phyloP scores from a whole-genome alignment of 148 eudicot species.

The Diospyros kaki region DNA sequence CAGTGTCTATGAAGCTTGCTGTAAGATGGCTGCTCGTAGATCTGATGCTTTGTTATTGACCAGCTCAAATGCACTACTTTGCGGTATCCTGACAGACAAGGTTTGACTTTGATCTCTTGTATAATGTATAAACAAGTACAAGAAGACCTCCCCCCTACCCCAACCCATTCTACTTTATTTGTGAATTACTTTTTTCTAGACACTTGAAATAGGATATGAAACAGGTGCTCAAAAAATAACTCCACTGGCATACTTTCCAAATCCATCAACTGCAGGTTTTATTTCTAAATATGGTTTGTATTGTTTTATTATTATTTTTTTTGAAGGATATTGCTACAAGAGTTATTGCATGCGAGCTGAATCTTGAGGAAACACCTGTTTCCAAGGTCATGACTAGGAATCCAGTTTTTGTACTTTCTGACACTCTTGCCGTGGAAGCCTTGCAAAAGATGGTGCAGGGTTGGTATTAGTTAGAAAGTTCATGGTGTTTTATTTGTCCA shows the following conservation, averaged over 20 bases:
- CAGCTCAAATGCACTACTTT: constrained; percentile 86
- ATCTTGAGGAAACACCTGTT: constrained; percentile 87
- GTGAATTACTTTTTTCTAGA: no score
- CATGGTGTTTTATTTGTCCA: not conserved
- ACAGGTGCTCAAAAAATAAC: no score
- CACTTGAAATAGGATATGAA: no score
- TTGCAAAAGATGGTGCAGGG: constrained; percentile 98
- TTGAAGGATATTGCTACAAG: constrained; percentile 83
- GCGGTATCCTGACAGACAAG: constrained; percentile 97
- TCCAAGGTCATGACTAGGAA: constrained; percentile 95
- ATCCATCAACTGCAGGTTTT: no score
- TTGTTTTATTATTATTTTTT: constrained; percentile 9
- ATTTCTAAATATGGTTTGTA: not conserved
- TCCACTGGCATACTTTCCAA: no score
- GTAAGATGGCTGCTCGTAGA: constrained; percentile 84
- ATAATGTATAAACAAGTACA: constrained; percentile 2
- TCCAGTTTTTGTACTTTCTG: constrained; percentile 91
- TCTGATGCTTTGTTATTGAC: constrained; percentile 91
- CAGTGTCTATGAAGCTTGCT: constrained; percentile 84
- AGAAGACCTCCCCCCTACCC: not conserved
- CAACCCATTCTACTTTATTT: not conserved
- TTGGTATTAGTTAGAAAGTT: constrained; percentile 17
- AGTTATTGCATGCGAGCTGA: constrained; percentile 78
- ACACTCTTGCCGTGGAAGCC: constrained; percentile 92
- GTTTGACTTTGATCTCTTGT: constrained; percentile 27